phyloP scores from a whole-genome alignment of 805 yeast species.

The Yarrowia porcina region DNA sequence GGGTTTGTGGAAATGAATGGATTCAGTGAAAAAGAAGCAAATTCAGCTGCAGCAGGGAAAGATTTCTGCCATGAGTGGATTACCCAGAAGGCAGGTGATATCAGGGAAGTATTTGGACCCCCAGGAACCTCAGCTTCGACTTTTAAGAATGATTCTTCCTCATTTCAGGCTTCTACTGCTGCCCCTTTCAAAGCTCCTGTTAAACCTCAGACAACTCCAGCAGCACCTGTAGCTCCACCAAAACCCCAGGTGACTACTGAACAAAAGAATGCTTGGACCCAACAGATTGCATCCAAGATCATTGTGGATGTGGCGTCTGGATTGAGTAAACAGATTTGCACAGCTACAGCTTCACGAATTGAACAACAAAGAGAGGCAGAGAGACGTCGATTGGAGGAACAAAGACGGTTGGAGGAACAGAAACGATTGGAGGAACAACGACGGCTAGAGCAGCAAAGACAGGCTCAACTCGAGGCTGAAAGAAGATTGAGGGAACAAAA shows the following conservation, averaged over 20 bases:
- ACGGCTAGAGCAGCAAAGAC: not conserved
- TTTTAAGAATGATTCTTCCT: too few species aligned
- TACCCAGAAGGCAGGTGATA: slow-evolving; percentile 38
- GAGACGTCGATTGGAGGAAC: slow-evolving; percentile 29
- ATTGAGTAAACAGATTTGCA: not conserved
- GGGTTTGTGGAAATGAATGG: slow-evolving; percentile 49
- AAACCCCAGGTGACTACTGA: slow-evolving; percentile 25
- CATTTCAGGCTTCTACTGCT: not conserved
- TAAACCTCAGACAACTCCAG: not conserved
- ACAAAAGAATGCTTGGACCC: not conserved
- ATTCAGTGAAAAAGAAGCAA: slow-evolving; percentile 43
- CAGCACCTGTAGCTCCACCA: not conserved
- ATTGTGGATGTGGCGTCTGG: not conserved
- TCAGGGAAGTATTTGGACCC: not conserved
- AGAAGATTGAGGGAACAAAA: not conserved
- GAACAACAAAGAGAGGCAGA: slow-evolving; percentile 29
- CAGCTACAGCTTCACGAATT: not conserved
- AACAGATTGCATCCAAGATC: slow-evolving; percentile 25
- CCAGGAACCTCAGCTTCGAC: not conserved
- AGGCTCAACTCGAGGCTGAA: not conserved
- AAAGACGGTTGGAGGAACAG: not conserved
- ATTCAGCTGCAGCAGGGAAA: slow-evolving; percentile 42
- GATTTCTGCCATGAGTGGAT: slow-evolving; percentile 48
- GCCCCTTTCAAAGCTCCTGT: not conserved
- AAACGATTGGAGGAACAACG: not conserved